Conservation (phyloP, 2,329 filamentous ascomycete genomes). For the Trichoderma brevicompactum region DNA sequence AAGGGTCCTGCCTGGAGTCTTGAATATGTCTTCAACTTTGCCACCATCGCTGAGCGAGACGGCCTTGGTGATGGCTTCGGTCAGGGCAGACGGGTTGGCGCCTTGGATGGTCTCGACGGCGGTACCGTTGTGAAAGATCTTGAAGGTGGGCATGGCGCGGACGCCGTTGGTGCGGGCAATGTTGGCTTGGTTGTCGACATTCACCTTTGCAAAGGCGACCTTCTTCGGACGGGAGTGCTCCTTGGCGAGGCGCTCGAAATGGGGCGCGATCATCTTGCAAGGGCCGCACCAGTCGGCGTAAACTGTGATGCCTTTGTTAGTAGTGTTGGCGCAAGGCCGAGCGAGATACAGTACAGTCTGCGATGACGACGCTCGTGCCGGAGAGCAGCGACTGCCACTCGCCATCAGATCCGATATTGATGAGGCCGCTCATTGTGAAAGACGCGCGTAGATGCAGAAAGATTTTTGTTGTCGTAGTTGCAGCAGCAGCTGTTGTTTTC, state of each 20-base stretch:
- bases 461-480: background rate
- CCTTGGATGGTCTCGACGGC: conserved; percentile 78
- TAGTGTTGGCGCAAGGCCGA: conserved; percentile 22
- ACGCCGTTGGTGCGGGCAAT: conserved; percentile 79
- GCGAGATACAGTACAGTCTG: conserved; percentile 72
- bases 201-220: conserved; percentile 89
- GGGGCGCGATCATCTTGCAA: conserved; percentile 88
- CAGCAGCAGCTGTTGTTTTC: background rate
- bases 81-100: conserved; percentile 77
- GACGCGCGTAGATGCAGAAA: background rate
- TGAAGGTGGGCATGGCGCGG: conserved; percentile 90
- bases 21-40: conserved; percentile 54
- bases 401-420: conserved; percentile 65
- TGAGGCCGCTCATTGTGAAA: conserved; percentile 50
- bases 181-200: conserved; percentile 81
- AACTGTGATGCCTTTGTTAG: conserved; percentile 59
- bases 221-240: conserved; percentile 80
- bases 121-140: conserved; percentile 79
- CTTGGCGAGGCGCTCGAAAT: conserved; percentile 80
- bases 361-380: conserved; percentile 78
- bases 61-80: conserved; percentile 74
- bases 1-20: conserved; percentile 61
- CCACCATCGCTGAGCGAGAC: conserved; percentile 56
- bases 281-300: conserved; percentile 95
- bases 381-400: conserved; percentile 75